Conservation (phyloP, 2,329 filamentous ascomycete species). For the Cladosporium austrohemisphaericum region DNA sequence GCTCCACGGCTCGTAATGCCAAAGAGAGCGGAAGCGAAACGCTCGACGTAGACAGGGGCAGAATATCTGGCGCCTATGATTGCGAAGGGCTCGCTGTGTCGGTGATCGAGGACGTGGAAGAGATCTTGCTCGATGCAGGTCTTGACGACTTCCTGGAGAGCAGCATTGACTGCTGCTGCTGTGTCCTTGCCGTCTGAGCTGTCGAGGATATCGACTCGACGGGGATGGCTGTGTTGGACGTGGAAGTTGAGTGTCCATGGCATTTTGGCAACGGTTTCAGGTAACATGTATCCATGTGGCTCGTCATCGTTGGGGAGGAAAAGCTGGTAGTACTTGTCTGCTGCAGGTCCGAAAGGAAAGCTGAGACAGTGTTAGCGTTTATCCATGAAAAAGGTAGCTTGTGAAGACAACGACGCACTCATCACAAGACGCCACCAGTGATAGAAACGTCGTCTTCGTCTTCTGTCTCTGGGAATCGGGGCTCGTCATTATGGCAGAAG, state of each 20-base stretch:
- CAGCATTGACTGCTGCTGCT: constrained; percentile 52
- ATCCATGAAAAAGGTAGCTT: not conserved
- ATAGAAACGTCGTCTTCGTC: not conserved
- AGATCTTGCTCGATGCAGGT: constrained; percentile 44
- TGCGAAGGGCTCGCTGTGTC: constrained; percentile 75
- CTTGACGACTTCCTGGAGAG: constrained; percentile 63
- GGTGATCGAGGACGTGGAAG: constrained; percentile 70
- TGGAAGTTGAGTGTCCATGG: constrained; percentile 53
- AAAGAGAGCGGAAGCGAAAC: constrained; percentile 67
- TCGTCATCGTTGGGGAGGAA: constrained; percentile 64
- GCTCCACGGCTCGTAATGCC: constrained; percentile 75
- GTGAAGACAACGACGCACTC: not conserved
- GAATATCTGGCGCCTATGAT: constrained; percentile 61
- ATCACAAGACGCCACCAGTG: constrained; percentile 3
- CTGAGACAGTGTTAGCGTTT: constrained; percentile 28
- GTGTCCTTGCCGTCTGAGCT: constrained; percentile 59
- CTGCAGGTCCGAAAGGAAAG: constrained; percentile 46
- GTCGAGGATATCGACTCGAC: constrained; percentile 28
- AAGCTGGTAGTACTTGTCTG: constrained; percentile 56
- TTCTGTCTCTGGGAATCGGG: too few species aligned
- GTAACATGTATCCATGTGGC: constrained; percentile 56
- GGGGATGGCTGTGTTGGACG: constrained; percentile 40
- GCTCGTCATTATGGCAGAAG: too few species aligned
- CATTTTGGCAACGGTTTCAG: constrained; percentile 56
- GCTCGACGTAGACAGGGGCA: constrained; percentile 68